Percentiles rank a stretch among this genome's conserved stretches.
Conservation (phyloP, 345 rosid species). For the Arabis hirsuta region DNA sequence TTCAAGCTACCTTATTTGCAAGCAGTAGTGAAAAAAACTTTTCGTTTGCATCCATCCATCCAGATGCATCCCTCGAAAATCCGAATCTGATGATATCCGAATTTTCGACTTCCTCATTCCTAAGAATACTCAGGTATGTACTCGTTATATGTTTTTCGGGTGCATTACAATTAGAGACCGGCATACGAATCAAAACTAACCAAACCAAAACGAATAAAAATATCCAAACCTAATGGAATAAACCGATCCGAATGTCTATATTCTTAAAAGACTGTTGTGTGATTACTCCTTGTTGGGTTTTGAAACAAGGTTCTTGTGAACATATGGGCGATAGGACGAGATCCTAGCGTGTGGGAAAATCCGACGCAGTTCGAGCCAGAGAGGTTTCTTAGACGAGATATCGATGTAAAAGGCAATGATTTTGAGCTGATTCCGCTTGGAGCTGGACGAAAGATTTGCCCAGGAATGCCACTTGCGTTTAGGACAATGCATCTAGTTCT, state of each 20-base stretch:
- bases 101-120: constrained; percentile 29
- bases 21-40: constrained; percentile 47
- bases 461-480: constrained; percentile 46
- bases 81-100: constrained; percentile 22
- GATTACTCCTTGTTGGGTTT: not conserved
- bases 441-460: constrained; percentile 39
- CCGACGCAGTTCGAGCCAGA: constrained; percentile 42
- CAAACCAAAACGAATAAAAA: not conserved
- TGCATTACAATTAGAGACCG: too few relatives aligned
- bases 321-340: constrained; percentile 46
- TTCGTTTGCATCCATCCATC: constrained; percentile 57
- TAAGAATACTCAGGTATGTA: constrained; percentile 26
- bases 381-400: constrained; percentile 22
- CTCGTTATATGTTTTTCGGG: not conserved
- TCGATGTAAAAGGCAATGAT: constrained; percentile 34
- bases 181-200: too few relatives aligned
- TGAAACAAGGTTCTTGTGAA: constrained; percentile 38
- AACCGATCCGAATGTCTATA: not conserved
- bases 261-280: constrained; percentile 4
- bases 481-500: constrained; percentile 50
- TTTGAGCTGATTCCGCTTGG: constrained; percentile 40
- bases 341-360: constrained; percentile 41
- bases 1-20: constrained; percentile 41
- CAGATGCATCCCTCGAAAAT: constrained; percentile 44
- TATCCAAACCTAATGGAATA: not conserved